A percentile compares a stretch with the other conserved stretches of the same genome.
Conservation (phyloP, 192 early-diverging fungal species). For the Coemansia sp. region DNA sequence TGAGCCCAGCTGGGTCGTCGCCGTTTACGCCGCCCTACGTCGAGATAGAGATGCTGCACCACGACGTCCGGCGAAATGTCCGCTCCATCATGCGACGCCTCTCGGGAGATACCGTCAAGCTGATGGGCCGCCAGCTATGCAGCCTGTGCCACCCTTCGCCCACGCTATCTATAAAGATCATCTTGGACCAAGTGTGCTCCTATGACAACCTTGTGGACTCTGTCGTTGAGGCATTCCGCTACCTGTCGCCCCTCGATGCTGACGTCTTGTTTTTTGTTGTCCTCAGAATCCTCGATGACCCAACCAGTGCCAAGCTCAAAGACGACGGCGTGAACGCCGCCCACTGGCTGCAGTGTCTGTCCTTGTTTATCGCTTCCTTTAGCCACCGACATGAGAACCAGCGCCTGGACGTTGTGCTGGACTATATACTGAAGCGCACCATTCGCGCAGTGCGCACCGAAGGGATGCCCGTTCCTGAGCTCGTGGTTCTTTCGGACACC, state of each 20-base stretch:
- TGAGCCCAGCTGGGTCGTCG: neutral
- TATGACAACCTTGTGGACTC: slow-evolving; percentile 55
- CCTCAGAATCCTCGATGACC: slow-evolving; percentile 35
- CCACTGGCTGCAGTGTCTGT: slow-evolving; percentile 54
- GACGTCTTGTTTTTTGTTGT: slow-evolving; percentile 52
- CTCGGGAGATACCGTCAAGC: slow-evolving; percentile 50
- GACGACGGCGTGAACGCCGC: slow-evolving; percentile 50
- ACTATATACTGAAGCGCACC: slow-evolving; percentile 44
- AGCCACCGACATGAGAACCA: slow-evolving; percentile 48
- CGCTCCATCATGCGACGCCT: slow-evolving; percentile 55
- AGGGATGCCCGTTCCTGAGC: slow-evolving; percentile 41
- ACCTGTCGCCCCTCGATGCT: slow-evolving; percentile 45
- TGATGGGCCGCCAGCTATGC: slow-evolving; percentile 50
- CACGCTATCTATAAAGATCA: slow-evolving; percentile 38
- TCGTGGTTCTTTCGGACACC: slow-evolving; percentile 33
- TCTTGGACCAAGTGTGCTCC: slow-evolving; percentile 55
- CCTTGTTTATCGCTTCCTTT: slow-evolving; percentile 45
- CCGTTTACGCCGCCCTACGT: slow-evolving; percentile 11
- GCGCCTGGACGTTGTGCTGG: slow-evolving; percentile 32
- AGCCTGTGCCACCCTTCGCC: slow-evolving; percentile 49
- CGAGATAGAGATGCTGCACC: slow-evolving; percentile 37
- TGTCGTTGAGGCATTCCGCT: slow-evolving; percentile 55
- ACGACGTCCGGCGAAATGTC: slow-evolving; percentile 40
- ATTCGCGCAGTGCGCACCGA: slow-evolving; percentile 29
- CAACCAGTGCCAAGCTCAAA: slow-evolving; percentile 29